Evolutionary conservation across 257 asterid genomes (phyloP).

Genomic region (Solanum medicagineum): DNA sequence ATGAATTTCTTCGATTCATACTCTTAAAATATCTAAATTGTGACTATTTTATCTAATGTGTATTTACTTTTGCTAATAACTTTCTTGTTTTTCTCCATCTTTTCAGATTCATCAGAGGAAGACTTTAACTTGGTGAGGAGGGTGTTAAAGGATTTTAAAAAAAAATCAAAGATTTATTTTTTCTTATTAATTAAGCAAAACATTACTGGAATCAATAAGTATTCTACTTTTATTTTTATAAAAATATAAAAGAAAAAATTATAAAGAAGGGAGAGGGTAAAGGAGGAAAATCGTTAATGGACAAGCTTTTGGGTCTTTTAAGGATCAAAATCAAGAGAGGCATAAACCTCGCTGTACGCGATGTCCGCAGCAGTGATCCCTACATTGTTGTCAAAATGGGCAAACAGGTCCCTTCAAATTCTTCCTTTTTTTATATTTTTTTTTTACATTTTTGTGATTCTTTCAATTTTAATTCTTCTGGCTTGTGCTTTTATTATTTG

Average conservation of each 20-base stretch:
- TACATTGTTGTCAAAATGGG: conserved; percentile 52
- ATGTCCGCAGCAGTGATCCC: conserved; percentile 24
- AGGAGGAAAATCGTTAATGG: not conserved
- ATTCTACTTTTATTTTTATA: no score
- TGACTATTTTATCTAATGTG: not conserved
- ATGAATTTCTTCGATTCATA: not conserved
- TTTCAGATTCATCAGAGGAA: not conserved
- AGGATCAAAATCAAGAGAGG: conserved; percentile 2
- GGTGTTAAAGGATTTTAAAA: not conserved
- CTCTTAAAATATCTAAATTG: not conserved
- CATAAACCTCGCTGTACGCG: conserved; percentile 14
- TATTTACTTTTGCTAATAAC: not conserved
- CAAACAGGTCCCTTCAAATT: conserved; percentile 2
- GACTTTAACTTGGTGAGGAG: not conserved
- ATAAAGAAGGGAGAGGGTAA: no score
- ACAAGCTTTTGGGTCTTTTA: conserved; percentile 4
- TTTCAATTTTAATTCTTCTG: no score
- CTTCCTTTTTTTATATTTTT: no score
- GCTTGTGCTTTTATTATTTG: no score
- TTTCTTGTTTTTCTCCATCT: not conserved
- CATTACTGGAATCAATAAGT: not conserved
- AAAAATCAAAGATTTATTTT: not conserved
- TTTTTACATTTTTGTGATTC: no score
- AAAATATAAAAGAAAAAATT: not conserved
- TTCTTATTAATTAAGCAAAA: not conserved